Evolutionary conservation across 345 rosid species (phyloP), one percentile per base, ranked within the genome.

Genomic region (Bruguiera gymnorhiza): DNA sequence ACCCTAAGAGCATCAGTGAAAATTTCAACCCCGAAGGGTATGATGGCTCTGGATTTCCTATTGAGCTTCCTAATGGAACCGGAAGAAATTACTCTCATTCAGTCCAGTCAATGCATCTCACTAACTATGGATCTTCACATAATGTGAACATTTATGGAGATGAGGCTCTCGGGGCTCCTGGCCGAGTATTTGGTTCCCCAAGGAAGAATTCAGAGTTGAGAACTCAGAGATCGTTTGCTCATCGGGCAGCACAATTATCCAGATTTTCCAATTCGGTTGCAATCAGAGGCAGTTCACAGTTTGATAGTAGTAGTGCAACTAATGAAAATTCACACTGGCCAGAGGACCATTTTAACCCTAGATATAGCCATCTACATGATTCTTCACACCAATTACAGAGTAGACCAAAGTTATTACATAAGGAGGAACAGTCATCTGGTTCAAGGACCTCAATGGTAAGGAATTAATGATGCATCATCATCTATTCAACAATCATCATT

Each of bases 181-280:
- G 75, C 30, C 78, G 62, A 51, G 65, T 69, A 36, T 58, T 75
- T 50, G 78, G 59, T 75, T 80, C 79, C 61, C 65, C 85, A 30
- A 78, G 77, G 70, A 81, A 75, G 24, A 52, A 74, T 56, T 73
- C 46, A 58, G 78, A 81, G 61, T 58, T 82, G 70, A 85, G 71
- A 76, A 70, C 81, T 67, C 89, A 85, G 62, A 79, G 90, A 56
- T 83, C 97, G 31, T 80, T 63, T 67, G 63, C 76, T 36, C 78
- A 83, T 56, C 82, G 86, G 68, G 74, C 87, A 66, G 75, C 82
- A 1, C 82, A 82, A n/a, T 63, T 91, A 60, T 79, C 92, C 64
- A 83, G 85, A 81, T 90, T 87, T 82, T 83, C 98, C 67, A 91
- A 83, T 75, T 93, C 98, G 0, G 87, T 94, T 65, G 96, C 90